These are phyloP conservation scores for Erythrobasidium hasegawianum DNA, from an alignment of 1,284 basidiomycete species.

Conservation along the genomic window DNA sequence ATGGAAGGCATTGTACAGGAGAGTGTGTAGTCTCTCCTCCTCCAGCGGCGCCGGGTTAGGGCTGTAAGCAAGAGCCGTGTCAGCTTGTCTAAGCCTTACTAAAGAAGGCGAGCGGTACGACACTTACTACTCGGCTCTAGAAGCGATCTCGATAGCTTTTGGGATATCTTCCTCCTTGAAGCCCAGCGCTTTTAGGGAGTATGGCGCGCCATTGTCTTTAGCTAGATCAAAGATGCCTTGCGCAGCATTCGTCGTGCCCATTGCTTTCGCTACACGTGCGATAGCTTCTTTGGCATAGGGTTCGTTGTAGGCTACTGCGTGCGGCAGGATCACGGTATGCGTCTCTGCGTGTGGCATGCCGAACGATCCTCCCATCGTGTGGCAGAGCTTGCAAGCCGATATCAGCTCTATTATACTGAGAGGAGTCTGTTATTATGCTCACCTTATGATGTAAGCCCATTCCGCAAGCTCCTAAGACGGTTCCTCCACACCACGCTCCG, in stretches of 20 bases:
- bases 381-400: slow-evolving; percentile 32
- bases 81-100: not conserved
- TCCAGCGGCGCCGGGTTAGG: slow-evolving; percentile 54
- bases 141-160: slow-evolving; percentile 53
- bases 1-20: slow-evolving; percentile 41
- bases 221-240: slow-evolving; percentile 53
- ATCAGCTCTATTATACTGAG: too few relatives aligned
- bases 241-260: slow-evolving; percentile 49
- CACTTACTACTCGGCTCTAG: slow-evolving; percentile 50
- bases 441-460: slow-evolving; percentile 56
- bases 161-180: slow-evolving; percentile 54
- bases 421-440: slow-evolving; percentile 42
- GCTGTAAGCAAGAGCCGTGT: not conserved
- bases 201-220: slow-evolving; percentile 51
- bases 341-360: slow-evolving; percentile 55
- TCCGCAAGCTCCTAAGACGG: slow-evolving; percentile 51
- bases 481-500: slow-evolving; percentile 54
- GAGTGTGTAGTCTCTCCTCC: slow-evolving; percentile 47
- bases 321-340: slow-evolving; percentile 55
- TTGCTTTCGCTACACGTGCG: slow-evolving; percentile 49
- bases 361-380: slow-evolving; percentile 51
- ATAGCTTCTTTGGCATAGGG: slow-evolving; percentile 50
- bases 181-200: slow-evolving; percentile 51
- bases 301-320: slow-evolving; percentile 54
- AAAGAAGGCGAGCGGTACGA: too few relatives aligned